Evolutionary conservation across 306 rosid genomes (phyloP), one percentile per base, ranked within the genome.

Genomic region (Fagus sylvatica): DNA sequence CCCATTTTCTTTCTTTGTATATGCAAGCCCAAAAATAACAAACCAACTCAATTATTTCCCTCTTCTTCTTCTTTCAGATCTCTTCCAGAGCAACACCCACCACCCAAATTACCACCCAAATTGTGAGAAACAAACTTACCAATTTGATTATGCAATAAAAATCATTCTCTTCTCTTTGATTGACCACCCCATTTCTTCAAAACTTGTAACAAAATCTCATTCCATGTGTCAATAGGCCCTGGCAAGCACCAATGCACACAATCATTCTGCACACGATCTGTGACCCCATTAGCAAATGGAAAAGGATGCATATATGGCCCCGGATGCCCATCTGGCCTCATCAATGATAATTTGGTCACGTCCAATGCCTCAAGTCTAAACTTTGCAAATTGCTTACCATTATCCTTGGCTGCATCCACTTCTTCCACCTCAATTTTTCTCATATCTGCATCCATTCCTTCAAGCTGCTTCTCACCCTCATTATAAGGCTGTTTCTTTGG

Each of bases 171-270:
- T 75, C 57, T 76, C 62, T 71, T 72, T 5, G 68, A 71, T 0
- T 46, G 71, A 1, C 78, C 81, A 81, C 48, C 75, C 96, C 89
- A 89, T 74, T 77, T 92, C 88, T 83, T 90, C 78, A 90, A 53
- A 1, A 87, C 30, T 77, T 89, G 81, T 0, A 94, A 79, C 75
- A 94, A 66, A 19, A 94, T 89, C 71, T 89, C 94, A 90, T 94
- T 94, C 98, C 98, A 94, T 9, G 97, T 90, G 76, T 94, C 98
- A 12, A 94, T 71, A 64, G 98, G 88, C 15, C 98, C 98, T 0
- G 98, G 97, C 82, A 94, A 79, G 80, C 98, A 94, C 98, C 98
- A 94, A 82, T 94, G 98, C 56, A 92, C 94, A 83, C 98, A 94
- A 70, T 94, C 97, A 78, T 92, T 94, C 37, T 92, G 98, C 3